Conservation (phyloP, 2,329 filamentous ascomycete species). For the Pyricularia grisea region DNA sequence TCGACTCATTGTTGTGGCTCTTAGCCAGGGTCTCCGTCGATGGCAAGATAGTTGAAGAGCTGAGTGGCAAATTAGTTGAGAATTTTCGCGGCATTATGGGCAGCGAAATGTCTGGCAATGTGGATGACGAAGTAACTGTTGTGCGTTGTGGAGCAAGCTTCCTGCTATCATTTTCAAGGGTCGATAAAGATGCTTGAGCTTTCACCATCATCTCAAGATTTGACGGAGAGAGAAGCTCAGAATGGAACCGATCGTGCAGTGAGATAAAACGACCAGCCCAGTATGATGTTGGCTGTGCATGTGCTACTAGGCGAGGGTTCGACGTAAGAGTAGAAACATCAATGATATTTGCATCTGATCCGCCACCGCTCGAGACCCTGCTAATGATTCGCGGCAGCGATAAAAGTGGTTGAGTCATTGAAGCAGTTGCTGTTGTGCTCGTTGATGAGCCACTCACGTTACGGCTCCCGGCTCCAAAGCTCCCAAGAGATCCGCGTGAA, state of each 20-base stretch:
- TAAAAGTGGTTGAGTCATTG: not conserved
- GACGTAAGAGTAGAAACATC: not conserved
- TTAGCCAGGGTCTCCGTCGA: not conserved
- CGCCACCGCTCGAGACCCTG: not conserved
- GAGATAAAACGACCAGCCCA: slow-evolving; percentile 52
- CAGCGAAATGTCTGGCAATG: not conserved
- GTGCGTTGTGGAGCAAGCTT: not conserved
- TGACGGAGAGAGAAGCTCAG: slow-evolving; percentile 23
- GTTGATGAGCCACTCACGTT: slow-evolving; percentile 6
- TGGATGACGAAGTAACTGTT: not conserved
- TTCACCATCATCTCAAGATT: slow-evolving; percentile 15
- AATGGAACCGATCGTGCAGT: slow-evolving; percentile 40
- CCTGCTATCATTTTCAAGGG: slow-evolving; percentile 1
- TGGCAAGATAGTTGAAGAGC: not conserved
- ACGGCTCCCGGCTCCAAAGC: slow-evolving; percentile 3
- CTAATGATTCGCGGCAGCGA: not conserved
- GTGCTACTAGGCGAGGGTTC: slow-evolving; percentile 22
- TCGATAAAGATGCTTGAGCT: slow-evolving; percentile 13
- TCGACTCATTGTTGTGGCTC: not conserved
- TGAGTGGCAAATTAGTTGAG: not conserved
- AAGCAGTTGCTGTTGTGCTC: not conserved
- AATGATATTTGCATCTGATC: slow-evolving; percentile 1
- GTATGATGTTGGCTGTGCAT: slow-evolving; percentile 35
- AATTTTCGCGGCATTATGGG: not conserved
- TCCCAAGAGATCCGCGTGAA: slow-evolving; percentile 5